A percentile compares a stretch with the other conserved stretches of the same genome.
Conservation (phyloP, 768 basidiomycete species). For the Asterophora parasitica region DNA sequence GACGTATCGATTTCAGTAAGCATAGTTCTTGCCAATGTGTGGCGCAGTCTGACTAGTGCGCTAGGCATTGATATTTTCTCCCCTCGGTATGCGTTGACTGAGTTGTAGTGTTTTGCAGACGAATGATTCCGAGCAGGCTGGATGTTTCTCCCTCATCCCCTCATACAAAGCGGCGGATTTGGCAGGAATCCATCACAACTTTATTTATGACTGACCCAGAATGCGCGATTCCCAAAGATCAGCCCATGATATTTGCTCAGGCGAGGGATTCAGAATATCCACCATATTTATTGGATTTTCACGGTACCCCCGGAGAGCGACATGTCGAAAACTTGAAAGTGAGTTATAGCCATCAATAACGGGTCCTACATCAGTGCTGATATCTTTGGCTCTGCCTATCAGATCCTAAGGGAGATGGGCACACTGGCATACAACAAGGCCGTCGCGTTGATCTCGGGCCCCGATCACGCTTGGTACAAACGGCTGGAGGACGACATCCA, state of each 20-base stretch:
- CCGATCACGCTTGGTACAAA: conserved; percentile 42
- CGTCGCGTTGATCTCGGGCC: conserved; percentile 39
- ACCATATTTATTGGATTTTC: conserved; percentile 65
- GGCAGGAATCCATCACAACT: conserved; percentile 73
- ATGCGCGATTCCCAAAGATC: conserved; percentile 52
- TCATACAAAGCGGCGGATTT: conserved; percentile 67
- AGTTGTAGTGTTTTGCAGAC: not conserved
- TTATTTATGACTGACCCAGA: conserved; percentile 58
- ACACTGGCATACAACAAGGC: conserved; percentile 49
- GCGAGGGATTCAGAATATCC: conserved; percentile 54
- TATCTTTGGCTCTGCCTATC: not conserved
- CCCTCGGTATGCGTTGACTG: conserved; percentile 48
- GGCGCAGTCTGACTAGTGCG: not conserved
- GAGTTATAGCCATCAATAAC: not conserved
- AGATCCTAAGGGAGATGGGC: conserved; percentile 77
- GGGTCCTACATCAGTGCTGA: not conserved
- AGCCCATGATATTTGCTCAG: conserved; percentile 57
- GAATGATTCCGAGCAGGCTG: conserved; percentile 33
- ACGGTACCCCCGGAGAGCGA: conserved; percentile 60
- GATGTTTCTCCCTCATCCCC: conserved; percentile 51
- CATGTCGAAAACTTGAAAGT: conserved; percentile 81
- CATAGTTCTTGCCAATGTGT: conserved; percentile 8
- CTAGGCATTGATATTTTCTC: conserved; percentile 79
- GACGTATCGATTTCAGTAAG: conserved; percentile 74
- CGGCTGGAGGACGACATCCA: conserved; percentile 50